These are phyloP conservation scores for Heliamphora pulchella DNA, from an alignment of 179 eudicot genomes.

Conservation along the genomic window DNA sequence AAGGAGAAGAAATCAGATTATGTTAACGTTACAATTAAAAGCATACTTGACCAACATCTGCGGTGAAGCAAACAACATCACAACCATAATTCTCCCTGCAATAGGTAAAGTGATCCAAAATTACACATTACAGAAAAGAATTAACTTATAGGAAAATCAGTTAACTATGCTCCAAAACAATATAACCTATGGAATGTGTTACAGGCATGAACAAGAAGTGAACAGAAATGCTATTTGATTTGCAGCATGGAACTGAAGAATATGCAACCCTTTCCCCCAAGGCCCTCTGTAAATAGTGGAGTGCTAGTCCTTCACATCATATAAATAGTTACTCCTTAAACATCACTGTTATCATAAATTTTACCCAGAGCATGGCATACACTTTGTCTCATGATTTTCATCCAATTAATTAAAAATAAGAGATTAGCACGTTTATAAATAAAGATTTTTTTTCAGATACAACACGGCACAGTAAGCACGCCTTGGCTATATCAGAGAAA, in stretches of 20 bases:
- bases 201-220: not conserved
- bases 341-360: not conserved
- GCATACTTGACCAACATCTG: conserved; percentile 95
- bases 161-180: not conserved
- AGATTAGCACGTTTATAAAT: too few species aligned
- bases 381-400: not conserved
- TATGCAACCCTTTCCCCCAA: not conserved
- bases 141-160: not conserved
- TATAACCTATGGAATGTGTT: not conserved
- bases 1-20: not conserved
- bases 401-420: not conserved
- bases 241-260: conserved; percentile 2
- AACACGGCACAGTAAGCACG: conserved; percentile 7
- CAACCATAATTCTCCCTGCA: conserved; percentile 97
- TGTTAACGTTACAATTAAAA: not conserved
- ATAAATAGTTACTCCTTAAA: not conserved
- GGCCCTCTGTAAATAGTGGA: not conserved
- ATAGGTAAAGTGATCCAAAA: not conserved
- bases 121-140: not conserved
- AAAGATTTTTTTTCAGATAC: not conserved
- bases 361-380: not conserved
- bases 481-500: conserved; percentile 30
- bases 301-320: not conserved
- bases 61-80: conserved; percentile 97
- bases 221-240: not conserved